Conservation (phyloP, 441 rosid genomes). For the Gossypium lobatum region DNA sequence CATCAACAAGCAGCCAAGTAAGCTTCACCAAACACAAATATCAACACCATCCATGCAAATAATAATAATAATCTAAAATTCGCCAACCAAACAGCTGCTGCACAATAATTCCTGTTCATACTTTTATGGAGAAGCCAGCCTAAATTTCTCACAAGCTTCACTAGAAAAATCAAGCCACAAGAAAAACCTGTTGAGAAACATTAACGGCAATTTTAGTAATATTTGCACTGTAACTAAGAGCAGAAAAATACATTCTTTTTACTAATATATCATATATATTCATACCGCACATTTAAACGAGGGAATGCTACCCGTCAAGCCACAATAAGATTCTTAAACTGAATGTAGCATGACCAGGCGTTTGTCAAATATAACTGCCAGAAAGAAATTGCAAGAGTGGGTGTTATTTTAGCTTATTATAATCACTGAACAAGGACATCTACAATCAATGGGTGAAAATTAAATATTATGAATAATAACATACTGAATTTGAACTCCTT, state of each 20-base stretch:
- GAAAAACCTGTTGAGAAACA: slow-evolving; percentile 35
- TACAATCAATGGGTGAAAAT: neutral
- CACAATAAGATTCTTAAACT: slow-evolving; percentile 34
- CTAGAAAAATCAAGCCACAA: slow-evolving; percentile 39
- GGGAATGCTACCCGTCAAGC: slow-evolving; percentile 59
- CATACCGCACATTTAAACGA: slow-evolving; percentile 53
- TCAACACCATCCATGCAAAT: neutral
- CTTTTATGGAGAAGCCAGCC: slow-evolving; percentile 34
- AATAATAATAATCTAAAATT: neutral
- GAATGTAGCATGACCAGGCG: slow-evolving; percentile 61
- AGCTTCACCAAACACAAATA: neutral
- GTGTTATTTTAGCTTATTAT: no score
- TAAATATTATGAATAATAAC: no score
- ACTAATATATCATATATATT: neutral
- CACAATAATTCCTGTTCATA: slow-evolving; percentile 29
- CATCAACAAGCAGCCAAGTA: neutral
- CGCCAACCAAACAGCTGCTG: slow-evolving; percentile 25
- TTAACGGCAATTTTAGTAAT: slow-evolving; percentile 5
- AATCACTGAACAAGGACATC: neutral
- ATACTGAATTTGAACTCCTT: no score
- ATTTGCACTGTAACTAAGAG: neutral
- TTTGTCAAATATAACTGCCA: slow-evolving; percentile 44
- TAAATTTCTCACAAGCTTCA: slow-evolving; percentile 43
- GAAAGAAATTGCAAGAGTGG: neutral
- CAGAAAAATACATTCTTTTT: neutral